Evolutionary conservation across 2,329 filamentous ascomycete species (phyloP).

Genomic region (Sarocladium oryzae): DNA sequence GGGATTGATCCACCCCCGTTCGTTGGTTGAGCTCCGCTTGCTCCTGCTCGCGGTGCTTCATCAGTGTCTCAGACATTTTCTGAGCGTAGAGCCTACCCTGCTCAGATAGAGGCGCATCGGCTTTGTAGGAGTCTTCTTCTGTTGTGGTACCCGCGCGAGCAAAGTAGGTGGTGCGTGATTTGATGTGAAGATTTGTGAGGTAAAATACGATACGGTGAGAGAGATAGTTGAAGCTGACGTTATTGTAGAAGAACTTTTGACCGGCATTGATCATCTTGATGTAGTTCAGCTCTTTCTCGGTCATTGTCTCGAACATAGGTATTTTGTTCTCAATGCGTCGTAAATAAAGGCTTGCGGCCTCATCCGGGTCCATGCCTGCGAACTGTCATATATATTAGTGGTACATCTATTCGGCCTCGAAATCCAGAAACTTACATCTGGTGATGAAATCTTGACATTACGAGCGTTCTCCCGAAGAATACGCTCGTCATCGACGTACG

Average conservation of each 20-base stretch:
- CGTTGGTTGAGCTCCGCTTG: slow-evolving; percentile 60
- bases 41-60: slow-evolving; percentile 80
- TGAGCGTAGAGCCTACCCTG: slow-evolving; percentile 74
- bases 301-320: slow-evolving; percentile 94
- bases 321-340: slow-evolving; percentile 87
- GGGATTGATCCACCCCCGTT: slow-evolving; percentile 59
- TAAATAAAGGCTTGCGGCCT: slow-evolving; percentile 88
- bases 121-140: slow-evolving; percentile 92
- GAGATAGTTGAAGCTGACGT: slow-evolving; percentile 92
- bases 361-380: slow-evolving; percentile 81
- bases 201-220: slow-evolving; percentile 98
- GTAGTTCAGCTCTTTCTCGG: slow-evolving; percentile 88
- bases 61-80: slow-evolving; percentile 77
- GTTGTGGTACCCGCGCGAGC: slow-evolving; percentile 77
- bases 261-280: slow-evolving; percentile 99
- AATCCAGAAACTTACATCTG: slow-evolving; percentile 60
- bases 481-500: slow-evolving; percentile 83
- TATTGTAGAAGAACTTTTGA: slow-evolving; percentile 89
- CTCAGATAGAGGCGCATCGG: slow-evolving; percentile 76
- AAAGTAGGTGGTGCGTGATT: slow-evolving; percentile 89
- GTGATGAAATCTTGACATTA: slow-evolving; percentile 95
- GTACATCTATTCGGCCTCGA: slow-evolving; percentile 9
- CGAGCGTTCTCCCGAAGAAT: slow-evolving; percentile 96
- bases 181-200: slow-evolving; percentile 94
- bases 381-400: slow-evolving; percentile 49